Conservation (phyloP, 129 eudicot species). For the Cynara cardunculus region DNA sequence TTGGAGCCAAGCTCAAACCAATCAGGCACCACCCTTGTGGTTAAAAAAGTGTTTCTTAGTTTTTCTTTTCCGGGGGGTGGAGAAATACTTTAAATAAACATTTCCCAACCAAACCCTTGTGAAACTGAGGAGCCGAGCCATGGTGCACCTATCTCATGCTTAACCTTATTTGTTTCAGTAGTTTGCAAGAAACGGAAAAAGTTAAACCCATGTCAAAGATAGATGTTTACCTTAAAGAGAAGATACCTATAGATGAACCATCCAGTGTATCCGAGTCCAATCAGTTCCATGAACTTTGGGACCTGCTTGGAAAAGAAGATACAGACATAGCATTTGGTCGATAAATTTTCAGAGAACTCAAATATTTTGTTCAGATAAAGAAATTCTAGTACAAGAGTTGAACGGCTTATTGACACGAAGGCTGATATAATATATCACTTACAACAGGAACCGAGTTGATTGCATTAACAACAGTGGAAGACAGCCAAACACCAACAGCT, state of each 20-base stretch:
- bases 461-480: constrained; percentile 26
- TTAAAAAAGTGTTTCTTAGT: background rate
- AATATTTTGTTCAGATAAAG: background rate
- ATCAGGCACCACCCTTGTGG: too few relatives aligned
- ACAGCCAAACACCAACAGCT: constrained; percentile 34
- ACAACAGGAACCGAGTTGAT: constrained; percentile 40
- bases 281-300: constrained; percentile 36
- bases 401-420: background rate
- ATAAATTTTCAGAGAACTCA: background rate
- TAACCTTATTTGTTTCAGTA: background rate
- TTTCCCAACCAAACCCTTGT: too few relatives aligned
- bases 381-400: background rate
- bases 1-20: too few relatives aligned
- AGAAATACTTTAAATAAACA: too few relatives aligned
- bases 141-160: too few relatives aligned
- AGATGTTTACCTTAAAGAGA: constrained; percentile 32
- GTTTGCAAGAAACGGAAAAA: background rate
- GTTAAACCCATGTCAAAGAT: background rate
- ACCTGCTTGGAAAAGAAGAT: constrained; percentile 24
- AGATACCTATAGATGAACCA: constrained; percentile 43
- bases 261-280: constrained; percentile 42
- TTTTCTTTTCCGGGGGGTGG: too few relatives aligned
- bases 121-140: too few relatives aligned
- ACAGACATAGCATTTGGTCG: background rate
- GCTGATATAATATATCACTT: background rate